Base-by-base conservation (phyloP, 192 early-diverging fungal species). In the Backusella psychrophila region DNA sequence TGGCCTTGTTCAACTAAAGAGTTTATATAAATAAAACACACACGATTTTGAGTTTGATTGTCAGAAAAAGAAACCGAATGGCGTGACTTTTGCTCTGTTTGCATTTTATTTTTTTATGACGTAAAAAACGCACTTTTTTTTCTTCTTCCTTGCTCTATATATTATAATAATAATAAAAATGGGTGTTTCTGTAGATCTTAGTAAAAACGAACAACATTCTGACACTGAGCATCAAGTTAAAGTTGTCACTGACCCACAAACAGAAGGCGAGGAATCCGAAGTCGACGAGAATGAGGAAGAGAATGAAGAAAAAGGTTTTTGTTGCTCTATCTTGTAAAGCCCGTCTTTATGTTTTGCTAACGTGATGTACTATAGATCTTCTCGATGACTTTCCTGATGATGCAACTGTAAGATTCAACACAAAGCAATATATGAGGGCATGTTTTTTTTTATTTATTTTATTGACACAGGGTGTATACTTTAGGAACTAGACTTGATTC, bases 401-500 rank as follows among this genome's bases (percentile, higher is more conserved):
- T 65, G 84, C 82, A 1, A 85, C 84, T 66, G 82, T 82, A 80
- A 34, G 69, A 4, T 74, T 5, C 17, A 42, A 23, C 66, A 14
- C 14, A 46, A 29, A 52, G 33, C n/a, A 59, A 49, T 49, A 52
- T 15, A 33, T 3, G 33, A 0, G 33, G 3, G 33, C 33, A 33
- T 2, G 29, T 29, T 29, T 1, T 29, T 33, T 33, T 33, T 33
- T 33, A 33, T 69, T 15, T 26, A 31, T 66, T 65, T 23, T 66
- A 33, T 29, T 14, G 17, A 67, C 52, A 44, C 41, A 6, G 36
- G 19, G 12, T 31, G n/a, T 71, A 6, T 0, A 63, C 42, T 75
- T 33, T 81, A 93, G 87, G 91, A 92, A 53, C 81, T 94, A 3
- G 91, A 94, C 66, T 73, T 93, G 9, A 88, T 86, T 31, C 92